Base-by-base conservation (phyloP, 78 protist genomes). In the Dictyostelium intermedium region DNA sequence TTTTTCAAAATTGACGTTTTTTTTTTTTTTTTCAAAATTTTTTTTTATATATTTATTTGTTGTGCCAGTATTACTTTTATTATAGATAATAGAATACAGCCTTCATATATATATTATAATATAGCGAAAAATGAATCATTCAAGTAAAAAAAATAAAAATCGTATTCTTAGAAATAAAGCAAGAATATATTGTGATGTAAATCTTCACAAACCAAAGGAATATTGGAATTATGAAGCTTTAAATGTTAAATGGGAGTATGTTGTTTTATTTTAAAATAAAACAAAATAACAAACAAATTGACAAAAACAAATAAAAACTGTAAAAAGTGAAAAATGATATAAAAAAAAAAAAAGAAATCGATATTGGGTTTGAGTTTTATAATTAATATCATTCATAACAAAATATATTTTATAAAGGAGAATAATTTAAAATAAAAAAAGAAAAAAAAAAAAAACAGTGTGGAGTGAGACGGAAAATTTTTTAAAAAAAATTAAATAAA, bases 191-290 rank as follows among this genome's bases (percentile, higher is more conserved):
- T 60, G 84, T 39, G 96, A 93, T 76, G 96, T 85, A 23, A 93
- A 93, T 74, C 76, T 70, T 56, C 82, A 81, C 73, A 85, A 87
- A 83, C 96, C 96, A 81, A 83, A 85, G 39, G 96, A 93, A 27
- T 93, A 93, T 76, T 93, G 96, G 79, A 76, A 93, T 32, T 93
- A 93, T 81, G 96, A 93, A 87, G 92, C 91, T 45, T 72, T 93
- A 37, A 76, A 35, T 20, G 91, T 93, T 20, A 79, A 83, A 18
- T 93, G 96, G 96, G 96, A 91, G 96, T 93, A 83, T 32, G 86
- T 47, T 50, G 61, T 50, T 34, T 34, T n/a, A n/a, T n/a, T n/a
- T 39, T 39, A 4, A 39, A 73, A 37, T 25, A 73, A 34, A 16
- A 14, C 4, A 10, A 34, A 13, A 34, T n/a, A 73, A 18, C 9